phyloP scores from a whole-genome alignment of 2,329 filamentous ascomycete genomes.

The Penicillium sp. region DNA sequence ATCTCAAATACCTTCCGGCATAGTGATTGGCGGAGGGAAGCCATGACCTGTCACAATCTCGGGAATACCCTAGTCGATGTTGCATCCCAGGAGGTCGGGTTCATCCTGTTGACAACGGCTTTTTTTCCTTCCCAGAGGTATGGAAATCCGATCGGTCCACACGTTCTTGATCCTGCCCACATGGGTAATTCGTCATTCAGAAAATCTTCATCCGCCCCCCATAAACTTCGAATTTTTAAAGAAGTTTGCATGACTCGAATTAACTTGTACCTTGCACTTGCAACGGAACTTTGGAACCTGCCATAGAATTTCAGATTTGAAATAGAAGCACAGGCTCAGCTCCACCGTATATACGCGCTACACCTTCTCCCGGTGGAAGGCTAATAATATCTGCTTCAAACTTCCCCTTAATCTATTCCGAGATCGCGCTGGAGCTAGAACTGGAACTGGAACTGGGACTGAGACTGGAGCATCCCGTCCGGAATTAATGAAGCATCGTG shows the following conservation, averaged over 20 bases:
- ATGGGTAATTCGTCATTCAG: conserved; percentile 7
- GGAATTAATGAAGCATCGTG: conserved; percentile 21
- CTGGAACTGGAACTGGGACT: background rate
- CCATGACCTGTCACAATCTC: conserved; percentile 26
- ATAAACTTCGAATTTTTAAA: too few species aligned
- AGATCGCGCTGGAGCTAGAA: background rate
- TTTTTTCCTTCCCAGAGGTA: conserved; percentile 18
- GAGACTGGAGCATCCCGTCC: background rate
- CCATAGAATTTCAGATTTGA: background rate
- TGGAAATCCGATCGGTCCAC: conserved; percentile 25
- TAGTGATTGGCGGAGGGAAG: conserved; percentile 26
- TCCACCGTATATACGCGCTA: background rate
- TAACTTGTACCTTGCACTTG: background rate
- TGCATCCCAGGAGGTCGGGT: conserved; percentile 25
- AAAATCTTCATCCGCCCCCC: background rate
- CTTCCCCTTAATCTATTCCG: background rate
- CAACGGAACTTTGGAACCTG: too few species aligned
- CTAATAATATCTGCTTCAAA: background rate
- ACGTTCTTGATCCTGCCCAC: conserved; percentile 20
- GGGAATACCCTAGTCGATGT: conserved; percentile 25
- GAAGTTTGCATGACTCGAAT: too few species aligned
- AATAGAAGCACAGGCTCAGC: background rate
- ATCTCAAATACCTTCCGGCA: conserved; percentile 36
- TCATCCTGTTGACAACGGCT: conserved; percentile 22
- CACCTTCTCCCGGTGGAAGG: too few species aligned